phyloP scores from a whole-genome alignment of 2,329 filamentous ascomycete genomes.

The Ophiostoma sp. region DNA sequence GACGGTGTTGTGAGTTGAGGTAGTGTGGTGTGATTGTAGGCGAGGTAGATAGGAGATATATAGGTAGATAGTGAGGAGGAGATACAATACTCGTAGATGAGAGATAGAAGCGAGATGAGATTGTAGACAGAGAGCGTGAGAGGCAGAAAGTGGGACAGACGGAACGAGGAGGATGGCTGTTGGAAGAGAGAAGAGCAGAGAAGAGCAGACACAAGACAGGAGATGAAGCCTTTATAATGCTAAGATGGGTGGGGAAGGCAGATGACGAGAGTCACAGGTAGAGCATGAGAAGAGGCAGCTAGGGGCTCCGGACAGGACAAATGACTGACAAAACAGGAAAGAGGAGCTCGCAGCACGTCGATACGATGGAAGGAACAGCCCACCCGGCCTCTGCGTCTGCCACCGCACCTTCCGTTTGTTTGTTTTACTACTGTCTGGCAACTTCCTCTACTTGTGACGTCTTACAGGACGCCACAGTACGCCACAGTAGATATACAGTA shows the following conservation, averaged over 20 bases:
- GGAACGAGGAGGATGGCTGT: neutral
- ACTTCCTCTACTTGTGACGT: neutral
- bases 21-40: too few species aligned
- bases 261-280: neutral
- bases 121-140: neutral
- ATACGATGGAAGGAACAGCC: constrained; percentile 1
- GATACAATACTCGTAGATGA: neutral
- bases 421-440: neutral
- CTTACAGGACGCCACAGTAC: neutral
- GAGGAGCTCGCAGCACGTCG: neutral
- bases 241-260: neutral
- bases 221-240: constrained; percentile 13
- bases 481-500: neutral
- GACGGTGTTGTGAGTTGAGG: too few species aligned
- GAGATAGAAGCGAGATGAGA: neutral
- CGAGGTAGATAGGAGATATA: neutral
- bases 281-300: neutral
- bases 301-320: neutral
- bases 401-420: neutral
- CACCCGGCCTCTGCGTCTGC: neutral
- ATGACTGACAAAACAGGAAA: constrained; percentile 1
- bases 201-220: neutral
- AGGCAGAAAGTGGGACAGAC: neutral
- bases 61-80: neutral
- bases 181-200: neutral